Conservation (phyloP, 2,329 filamentous ascomycete genomes). For the Beauveria sp. region DNA sequence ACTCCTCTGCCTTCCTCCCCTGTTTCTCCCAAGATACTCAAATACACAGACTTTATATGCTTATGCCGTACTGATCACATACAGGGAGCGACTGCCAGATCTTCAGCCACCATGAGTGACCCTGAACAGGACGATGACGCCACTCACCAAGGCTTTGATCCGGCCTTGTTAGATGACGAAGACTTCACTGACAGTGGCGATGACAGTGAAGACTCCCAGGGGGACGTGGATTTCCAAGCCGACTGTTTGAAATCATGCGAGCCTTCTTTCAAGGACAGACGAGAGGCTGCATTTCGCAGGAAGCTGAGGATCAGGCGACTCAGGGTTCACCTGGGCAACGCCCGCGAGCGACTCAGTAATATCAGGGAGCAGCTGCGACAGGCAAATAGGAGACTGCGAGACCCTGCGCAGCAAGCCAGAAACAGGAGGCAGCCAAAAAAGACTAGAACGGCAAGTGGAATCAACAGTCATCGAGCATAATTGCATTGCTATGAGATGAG, state of each 20-base stretch:
- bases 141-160: not conserved
- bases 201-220: not conserved
- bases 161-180: not conserved
- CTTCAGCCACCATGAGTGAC: not conserved
- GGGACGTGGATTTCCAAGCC: not conserved
- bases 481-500: not conserved
- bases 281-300: not conserved
- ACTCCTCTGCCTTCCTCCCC: not conserved
- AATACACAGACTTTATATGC: not conserved
- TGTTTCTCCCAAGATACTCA: not conserved
- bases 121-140: not conserved
- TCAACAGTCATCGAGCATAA: not conserved
- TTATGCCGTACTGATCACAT: not conserved
- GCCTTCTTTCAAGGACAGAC: not conserved
- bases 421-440: not conserved
- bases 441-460: not conserved
- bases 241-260: not conserved
- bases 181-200: not conserved
- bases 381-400: not conserved
- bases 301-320: not conserved
- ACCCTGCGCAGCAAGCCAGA: not conserved
- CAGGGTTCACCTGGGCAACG: not conserved
- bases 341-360: not conserved
- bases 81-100: not conserved
- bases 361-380: not conserved